Evolutionary conservation across 352 stramenopile species (phyloP), one percentile per base, ranked within the genome.

Genomic region (Phytophthora rubi): DNA sequence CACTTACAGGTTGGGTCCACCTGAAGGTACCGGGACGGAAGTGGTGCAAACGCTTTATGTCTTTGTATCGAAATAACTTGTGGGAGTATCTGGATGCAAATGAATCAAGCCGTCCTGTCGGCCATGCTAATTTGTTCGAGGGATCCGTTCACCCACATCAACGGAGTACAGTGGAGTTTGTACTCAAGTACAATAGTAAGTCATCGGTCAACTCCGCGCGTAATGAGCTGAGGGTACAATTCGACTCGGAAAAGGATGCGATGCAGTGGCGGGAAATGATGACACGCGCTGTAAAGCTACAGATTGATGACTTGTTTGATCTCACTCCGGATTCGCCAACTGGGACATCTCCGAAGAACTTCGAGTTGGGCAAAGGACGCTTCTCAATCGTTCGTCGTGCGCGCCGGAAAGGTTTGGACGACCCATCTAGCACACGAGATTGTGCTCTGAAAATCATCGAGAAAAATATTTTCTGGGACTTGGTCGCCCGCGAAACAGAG

Each of bases 371-470:
- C n/a, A 90, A 93, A 82, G 88, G 88, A 32, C 83, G 88, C 0
- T 95, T 95, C 53, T 90, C 88, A 1, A 75, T 88, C n/a, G 88
- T 95, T 13, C 79, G 85, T 15, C 81, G 82, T 32, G 83, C 83
- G 6, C 68, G 85, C 21, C 55, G 83, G 32, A 85, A 81, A 71
- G 45, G 21, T 4, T 35, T 18, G 53, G 62, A 71, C 9, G 58
- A 68, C 9, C 42, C 55, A 2, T 55, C 49, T 53, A 37, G 48
- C 18, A 55, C 68, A 26, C 54, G 80, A 21, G 88, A 92, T 65
- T 97, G 89, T 55, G 91, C 92, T 33, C 69, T 97, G 13, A 96
- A 97, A 61, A 94, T 99, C 63, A 92, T 99, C 35, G 97, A 99
- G 76, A 98, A 99, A 68, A 83, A 82, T 48, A 75, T 88, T 28